Evolutionary conservation across 305 asterid genomes (phyloP).

Genomic region (Fraxinus velutina): DNA sequence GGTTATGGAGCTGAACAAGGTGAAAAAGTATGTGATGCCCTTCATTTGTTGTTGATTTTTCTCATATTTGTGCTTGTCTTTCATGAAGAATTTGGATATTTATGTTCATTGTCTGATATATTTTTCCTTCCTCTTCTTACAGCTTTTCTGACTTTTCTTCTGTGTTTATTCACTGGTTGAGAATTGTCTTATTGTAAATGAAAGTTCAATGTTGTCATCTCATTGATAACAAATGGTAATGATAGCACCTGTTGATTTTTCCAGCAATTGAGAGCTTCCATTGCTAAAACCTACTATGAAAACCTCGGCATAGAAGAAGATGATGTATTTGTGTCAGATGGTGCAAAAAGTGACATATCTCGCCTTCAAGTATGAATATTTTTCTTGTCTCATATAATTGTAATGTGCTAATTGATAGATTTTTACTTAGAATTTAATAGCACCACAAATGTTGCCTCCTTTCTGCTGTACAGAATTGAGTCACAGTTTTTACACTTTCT

Average conservation of each 20-base stretch:
- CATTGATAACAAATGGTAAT: not conserved
- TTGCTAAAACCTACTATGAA: conserved; percentile 76
- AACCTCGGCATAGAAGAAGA: conserved; percentile 80
- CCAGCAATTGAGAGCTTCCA: conserved; percentile 80
- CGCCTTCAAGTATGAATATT: conserved; percentile 73
- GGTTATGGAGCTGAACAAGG: conserved; percentile 99
- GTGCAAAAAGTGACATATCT: conserved; percentile 97
- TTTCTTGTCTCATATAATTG: conserved; percentile 4
- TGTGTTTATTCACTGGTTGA: conserved; percentile 1
- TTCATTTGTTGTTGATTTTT: conserved; percentile 1
- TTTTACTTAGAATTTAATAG: not conserved
- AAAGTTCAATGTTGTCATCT: not conserved
- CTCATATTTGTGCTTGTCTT: not conserved
- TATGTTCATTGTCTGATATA: not conserved
- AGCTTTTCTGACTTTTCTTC: not conserved
- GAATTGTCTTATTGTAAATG: not conserved
- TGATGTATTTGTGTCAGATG: conserved; percentile 95
- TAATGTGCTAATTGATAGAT: not conserved
- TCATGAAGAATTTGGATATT: not conserved
- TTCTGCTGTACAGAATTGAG: not conserved
- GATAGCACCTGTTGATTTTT: conserved; percentile 1
- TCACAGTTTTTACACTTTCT: conserved; percentile 11
- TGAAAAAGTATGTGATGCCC: conserved; percentile 54
- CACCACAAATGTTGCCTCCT: not conserved
- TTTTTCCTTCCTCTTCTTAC: conserved; percentile 3